Base-by-base conservation (phyloP, 371 early-diverging fungal species). In the Mortierella polycephala region DNA sequence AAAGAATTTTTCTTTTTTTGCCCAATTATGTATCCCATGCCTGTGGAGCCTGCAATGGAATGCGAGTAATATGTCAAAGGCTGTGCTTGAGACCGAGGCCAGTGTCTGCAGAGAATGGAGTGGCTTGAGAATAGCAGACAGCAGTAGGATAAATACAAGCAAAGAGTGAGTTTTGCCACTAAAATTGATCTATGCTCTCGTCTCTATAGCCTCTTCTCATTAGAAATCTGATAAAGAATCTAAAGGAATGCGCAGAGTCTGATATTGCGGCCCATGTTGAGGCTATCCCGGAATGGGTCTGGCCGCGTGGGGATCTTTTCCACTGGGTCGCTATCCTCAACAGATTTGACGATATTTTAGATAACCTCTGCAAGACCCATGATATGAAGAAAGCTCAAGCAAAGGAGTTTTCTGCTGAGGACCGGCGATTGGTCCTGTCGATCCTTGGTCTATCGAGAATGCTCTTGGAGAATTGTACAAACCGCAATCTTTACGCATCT, bases 311-410 rank as follows among this genome's bases (percentile, higher is more conserved):
- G 49, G 99, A 99, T 79, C 85, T 98, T 58, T 96, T 91, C 83
- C 95, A 96, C 69, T 99, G 98, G 98, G 92, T 95, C 16, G 85
- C 88, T 13, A 96, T 97, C 2, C 87, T 99, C 44, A 95, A 99
- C 84, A 88, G 96, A 45, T 96, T 98, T 73, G 99, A 98, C 74
- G 80, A 75, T 12, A 90, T 97, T 49, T 82, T 98, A 55, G 92
- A 89, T 57, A 75, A 77, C 30, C 76, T 90, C n/a, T 89, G 91
- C 72, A 82, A 85, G 66, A 84, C 88, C 49, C 91, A 89, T 71
- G 86, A 89, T 51, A 76, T 96, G 59, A 82, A 84, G 40, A 84
- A 86, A 58, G 82, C 91, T n/a, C 93, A 93, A 72, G 71, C 84
- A 14, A 83, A 71, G 64, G 83, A 82, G 7, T 93, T 95, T 68